Evolutionary conservation across 805 yeast species (phyloP).

Genomic region (Schwanniomyces pseudopolymorphus): DNA sequence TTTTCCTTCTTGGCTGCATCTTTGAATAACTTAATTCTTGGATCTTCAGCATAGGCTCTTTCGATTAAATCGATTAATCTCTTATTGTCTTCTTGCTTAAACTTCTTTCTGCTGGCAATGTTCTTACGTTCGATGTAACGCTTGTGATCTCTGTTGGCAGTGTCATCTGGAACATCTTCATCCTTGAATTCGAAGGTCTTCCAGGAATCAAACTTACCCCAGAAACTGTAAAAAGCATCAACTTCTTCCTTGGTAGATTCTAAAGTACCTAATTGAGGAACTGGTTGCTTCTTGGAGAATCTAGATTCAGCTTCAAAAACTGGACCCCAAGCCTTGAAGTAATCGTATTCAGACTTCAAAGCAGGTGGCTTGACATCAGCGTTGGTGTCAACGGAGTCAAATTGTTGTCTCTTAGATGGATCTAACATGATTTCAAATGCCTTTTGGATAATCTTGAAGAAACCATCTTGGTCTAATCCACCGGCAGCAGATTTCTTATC

Average conservation of each 20-base stretch:
- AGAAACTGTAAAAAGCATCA: slow-evolving; percentile 85
- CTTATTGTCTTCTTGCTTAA: slow-evolving; percentile 95
- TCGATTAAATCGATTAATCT: slow-evolving; percentile 83
- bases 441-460: slow-evolving; percentile 97
- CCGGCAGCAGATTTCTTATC: slow-evolving; percentile 95
- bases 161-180: slow-evolving; percentile 99
- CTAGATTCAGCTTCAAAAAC: slow-evolving; percentile 88
- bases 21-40: slow-evolving; percentile 91
- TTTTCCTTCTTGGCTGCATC: slow-evolving; percentile 93
- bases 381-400: slow-evolving; percentile 88
- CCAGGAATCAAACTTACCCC: slow-evolving; percentile 97
- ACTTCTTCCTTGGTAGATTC: slow-evolving; percentile 76
- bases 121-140: slow-evolving; percentile 98
- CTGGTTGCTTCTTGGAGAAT: slow-evolving; percentile 89
- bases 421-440: slow-evolving; percentile 90
- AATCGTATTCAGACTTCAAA: slow-evolving; percentile 67
- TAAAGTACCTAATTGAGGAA: slow-evolving; percentile 73
- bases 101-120: slow-evolving; percentile 93
- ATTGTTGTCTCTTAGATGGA: slow-evolving; percentile 84
- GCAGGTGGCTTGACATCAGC: slow-evolving; percentile 85
- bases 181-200: slow-evolving; percentile 96
- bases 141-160: slow-evolving; percentile 98
- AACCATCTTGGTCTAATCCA: slow-evolving; percentile 88
- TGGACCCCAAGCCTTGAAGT: slow-evolving; percentile 89
- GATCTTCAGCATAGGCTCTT: slow-evolving; percentile 87